Evolutionary conservation across 176 grass and related monocot genomes (phyloP).

Genomic region (Thinopyrum elongatum): DNA sequence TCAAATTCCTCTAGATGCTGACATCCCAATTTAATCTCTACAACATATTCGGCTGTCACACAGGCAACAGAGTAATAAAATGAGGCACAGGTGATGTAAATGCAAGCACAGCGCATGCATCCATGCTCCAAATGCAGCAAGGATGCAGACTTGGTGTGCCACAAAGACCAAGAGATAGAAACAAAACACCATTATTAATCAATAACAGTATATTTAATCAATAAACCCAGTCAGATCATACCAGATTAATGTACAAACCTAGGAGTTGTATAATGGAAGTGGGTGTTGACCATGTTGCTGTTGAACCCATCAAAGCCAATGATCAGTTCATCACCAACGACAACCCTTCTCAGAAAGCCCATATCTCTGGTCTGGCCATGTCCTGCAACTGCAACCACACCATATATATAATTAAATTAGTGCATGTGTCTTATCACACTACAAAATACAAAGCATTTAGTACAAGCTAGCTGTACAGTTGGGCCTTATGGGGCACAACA

Average conservation of each 20-base stretch:
- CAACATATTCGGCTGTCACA: slow-evolving; percentile 11
- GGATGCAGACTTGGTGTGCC: slow-evolving; percentile 1
- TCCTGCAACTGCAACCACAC: slow-evolving; percentile 52
- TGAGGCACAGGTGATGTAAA: slow-evolving; percentile 17
- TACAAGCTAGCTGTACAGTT: slow-evolving; percentile 24
- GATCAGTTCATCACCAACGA: slow-evolving; percentile 24
- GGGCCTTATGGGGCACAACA: slow-evolving; percentile 30
- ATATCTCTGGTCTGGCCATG: slow-evolving; percentile 46
- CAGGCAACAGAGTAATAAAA: neutral
- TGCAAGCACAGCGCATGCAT: slow-evolving; percentile 14
- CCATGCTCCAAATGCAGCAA: slow-evolving; percentile 38
- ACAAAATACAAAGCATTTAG: slow-evolving; percentile 8
- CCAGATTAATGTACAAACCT: slow-evolving; percentile 15
- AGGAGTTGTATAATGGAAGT: slow-evolving; percentile 15
- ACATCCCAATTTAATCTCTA: slow-evolving; percentile 16
- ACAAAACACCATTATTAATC: slow-evolving; percentile 11
- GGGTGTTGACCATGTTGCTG: slow-evolving; percentile 42
- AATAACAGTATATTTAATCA: neutral
- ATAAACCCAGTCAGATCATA: neutral
- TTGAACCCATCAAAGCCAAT: slow-evolving; percentile 33
- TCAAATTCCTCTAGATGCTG: slow-evolving; percentile 35
- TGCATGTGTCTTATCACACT: slow-evolving; percentile 26
- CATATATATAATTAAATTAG: slow-evolving; percentile 9
- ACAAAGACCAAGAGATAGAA: slow-evolving; percentile 27
- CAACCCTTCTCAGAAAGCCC: slow-evolving; percentile 42